Evolutionary conservation across 1,284 basidiomycete genomes (phyloP).

Genomic region (Cutaneotrichosporon dermatis): DNA sequence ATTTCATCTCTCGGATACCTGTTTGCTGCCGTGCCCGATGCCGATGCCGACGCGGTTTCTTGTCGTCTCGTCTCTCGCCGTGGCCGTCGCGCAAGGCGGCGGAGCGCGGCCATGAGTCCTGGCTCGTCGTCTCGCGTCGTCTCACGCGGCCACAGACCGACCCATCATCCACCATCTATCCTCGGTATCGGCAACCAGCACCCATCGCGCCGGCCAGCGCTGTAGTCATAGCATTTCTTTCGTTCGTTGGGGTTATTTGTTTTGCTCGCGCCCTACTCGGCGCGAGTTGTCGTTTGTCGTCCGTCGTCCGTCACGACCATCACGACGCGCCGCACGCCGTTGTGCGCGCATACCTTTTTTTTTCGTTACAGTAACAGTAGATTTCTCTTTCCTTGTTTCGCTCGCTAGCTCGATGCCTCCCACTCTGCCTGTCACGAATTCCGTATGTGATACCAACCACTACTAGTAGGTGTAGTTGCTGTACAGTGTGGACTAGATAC

Average conservation of each 20-base stretch:
- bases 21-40: not conserved
- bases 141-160: no score
- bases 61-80: no score
- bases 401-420: not conserved
- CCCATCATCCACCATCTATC: no score
- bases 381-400: not conserved
- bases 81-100: no score
- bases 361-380: not conserved
- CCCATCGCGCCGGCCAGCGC: not conserved
- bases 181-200: no score
- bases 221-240: slow-evolving; percentile 16
- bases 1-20: not conserved
- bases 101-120: no score
- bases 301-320: slow-evolving; percentile 10
- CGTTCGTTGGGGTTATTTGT: not conserved
- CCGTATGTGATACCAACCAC: not conserved
- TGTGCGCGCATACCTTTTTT: not conserved
- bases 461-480: not conserved
- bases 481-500: slow-evolving; percentile 6
- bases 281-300: not conserved
- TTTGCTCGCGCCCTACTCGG: not conserved
- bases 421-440: not conserved
- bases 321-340: not conserved
- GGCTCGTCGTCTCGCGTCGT: no score
- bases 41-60: no score